These are phyloP conservation scores for Blastosporella zonata DNA, from an alignment of 1,284 basidiomycete genomes.

Conservation along the genomic window DNA sequence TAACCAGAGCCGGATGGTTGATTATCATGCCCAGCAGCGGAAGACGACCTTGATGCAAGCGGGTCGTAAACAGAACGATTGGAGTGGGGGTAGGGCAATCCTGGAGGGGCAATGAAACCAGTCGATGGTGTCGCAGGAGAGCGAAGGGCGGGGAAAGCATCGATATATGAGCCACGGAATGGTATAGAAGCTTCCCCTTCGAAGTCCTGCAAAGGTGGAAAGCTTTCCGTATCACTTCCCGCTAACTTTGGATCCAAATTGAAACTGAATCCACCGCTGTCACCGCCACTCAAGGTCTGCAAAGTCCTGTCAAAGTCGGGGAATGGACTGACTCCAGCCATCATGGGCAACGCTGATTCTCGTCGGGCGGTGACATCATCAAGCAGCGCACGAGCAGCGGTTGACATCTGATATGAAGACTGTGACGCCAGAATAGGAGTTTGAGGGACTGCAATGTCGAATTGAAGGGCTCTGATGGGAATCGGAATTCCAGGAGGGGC, in stretches of 20 bases:
- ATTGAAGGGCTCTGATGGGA: slow-evolving; percentile 47
- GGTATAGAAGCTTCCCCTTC: slow-evolving; percentile 51
- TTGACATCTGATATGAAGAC: slow-evolving; percentile 83
- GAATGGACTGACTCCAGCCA: slow-evolving; percentile 68
- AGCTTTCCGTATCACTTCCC: slow-evolving; percentile 41
- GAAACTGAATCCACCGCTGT: slow-evolving; percentile 74
- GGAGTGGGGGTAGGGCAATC: slow-evolving; percentile 45
- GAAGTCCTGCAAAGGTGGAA: slow-evolving; percentile 48
- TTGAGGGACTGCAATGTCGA: slow-evolving; percentile 51
- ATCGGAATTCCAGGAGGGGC: slow-evolving; percentile 66
- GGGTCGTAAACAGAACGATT: slow-evolving; percentile 55
- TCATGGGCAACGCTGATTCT: slow-evolving; percentile 48
- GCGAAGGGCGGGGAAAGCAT: slow-evolving; percentile 62
- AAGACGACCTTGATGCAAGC: slow-evolving; percentile 34
- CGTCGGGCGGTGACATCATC: slow-evolving; percentile 81
- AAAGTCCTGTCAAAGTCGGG: slow-evolving; percentile 86
- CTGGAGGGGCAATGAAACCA: slow-evolving; percentile 48
- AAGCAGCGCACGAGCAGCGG: slow-evolving; percentile 76
- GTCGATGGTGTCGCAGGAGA: slow-evolving; percentile 28
- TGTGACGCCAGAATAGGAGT: slow-evolving; percentile 54
- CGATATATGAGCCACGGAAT: slow-evolving; percentile 59
- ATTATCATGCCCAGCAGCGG: slow-evolving; percentile 40
- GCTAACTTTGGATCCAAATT: slow-evolving; percentile 76
- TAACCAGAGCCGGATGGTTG: slow-evolving; percentile 53
- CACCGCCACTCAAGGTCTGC: slow-evolving; percentile 60